These are phyloP conservation scores for Diaporthe aspalathi DNA, from an alignment of 2,329 filamentous ascomycete genomes.

Conservation along the genomic window DNA sequence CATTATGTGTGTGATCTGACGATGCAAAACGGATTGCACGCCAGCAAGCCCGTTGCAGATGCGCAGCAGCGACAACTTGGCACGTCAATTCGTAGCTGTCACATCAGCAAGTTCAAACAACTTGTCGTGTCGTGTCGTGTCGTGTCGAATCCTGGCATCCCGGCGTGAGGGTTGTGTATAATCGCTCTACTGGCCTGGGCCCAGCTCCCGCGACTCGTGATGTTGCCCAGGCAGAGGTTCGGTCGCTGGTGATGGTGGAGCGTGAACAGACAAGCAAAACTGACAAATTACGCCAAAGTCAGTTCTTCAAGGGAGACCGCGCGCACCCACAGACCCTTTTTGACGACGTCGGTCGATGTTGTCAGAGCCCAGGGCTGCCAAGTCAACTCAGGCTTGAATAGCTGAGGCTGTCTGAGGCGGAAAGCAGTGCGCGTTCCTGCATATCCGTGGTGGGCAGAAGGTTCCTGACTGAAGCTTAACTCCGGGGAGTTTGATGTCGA, in stretches of 20 bases:
- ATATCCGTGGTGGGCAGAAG: not conserved
- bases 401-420: not conserved
- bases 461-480: conserved; percentile 18
- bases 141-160: conserved; percentile 8
- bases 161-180: not conserved
- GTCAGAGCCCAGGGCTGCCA: not conserved
- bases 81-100: conserved; percentile 13
- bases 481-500: not conserved
- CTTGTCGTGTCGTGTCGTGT: not conserved
- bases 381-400: not conserved
- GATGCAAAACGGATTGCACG: conserved; percentile 2
- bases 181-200: not conserved
- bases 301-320: conserved; percentile 14
- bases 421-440: conserved; percentile 4
- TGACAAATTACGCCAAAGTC: conserved; percentile 11
- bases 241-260: not conserved
- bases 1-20: not conserved
- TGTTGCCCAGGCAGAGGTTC: not conserved
- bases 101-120: conserved; percentile 2
- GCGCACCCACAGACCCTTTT: conserved; percentile 25
- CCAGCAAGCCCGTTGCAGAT: not conserved
- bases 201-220: not conserved
- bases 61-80: not conserved
- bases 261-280: not conserved
- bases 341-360: conserved; percentile 6